Evolutionary conservation across 495 filamentous ascomycete species (phyloP), one percentile per base, ranked within the genome.

Genomic region (Cudoniella acicularis): DNA sequence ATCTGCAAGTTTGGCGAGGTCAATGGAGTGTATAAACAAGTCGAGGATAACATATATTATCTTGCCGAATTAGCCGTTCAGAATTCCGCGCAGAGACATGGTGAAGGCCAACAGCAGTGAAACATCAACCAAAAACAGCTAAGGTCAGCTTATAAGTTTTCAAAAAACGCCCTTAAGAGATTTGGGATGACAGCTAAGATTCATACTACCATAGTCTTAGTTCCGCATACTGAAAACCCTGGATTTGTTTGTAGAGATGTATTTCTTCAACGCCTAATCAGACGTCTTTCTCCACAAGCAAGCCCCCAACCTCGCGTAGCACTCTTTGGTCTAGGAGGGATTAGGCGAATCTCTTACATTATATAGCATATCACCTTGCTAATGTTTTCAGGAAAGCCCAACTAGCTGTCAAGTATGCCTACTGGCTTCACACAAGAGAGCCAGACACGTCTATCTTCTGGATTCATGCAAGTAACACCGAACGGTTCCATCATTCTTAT

Each of bases 371-470:
- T 4, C 6, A 4, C 6, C 42, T 36, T 36, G 30, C 30, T 36
- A 13, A 36, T 13, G 13, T 6, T 13, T 6, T 36, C 30, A 77
- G 72, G 10, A 79, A 79, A 63, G 74, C 75, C 8, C 74, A 79
- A 57, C 70, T 78, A 21, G 77, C 77, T 2, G 75, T 82, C 56
- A 73, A 79, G 52, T 76, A 73, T 57, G 67, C 64, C n/a, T 77
- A 76, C 61, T 49, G 46, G 46, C 22, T 21, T 18, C 46, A 23
- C 6, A 10, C 18, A 21, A 17, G 20, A 10, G 11, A 21, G 2
- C 16, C 46, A 49, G 46, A 49, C 61, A 59, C 30, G 4, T 36
- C 30, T 46, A 62, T 77, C 16, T 72, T 78, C 50, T 79, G 71
- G 77, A 62, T 75, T 2, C 65, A 68, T 56, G 70, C 62, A n/a